Base-by-base conservation (phyloP, 495 filamentous ascomycete species). In the Hyaloscypha hepaticicola region DNA sequence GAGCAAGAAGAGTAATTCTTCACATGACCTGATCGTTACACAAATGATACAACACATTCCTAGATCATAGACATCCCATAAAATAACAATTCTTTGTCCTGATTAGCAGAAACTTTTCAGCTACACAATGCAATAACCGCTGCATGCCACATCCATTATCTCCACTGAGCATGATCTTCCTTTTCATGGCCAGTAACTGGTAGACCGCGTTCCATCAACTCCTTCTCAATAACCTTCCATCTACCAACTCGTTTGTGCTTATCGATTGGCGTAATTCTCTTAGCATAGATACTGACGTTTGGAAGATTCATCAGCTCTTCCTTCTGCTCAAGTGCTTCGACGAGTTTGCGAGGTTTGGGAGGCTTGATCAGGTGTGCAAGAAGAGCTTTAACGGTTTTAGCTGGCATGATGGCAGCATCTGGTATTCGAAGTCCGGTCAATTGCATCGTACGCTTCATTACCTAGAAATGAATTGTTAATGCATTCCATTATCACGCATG, bases 151-250 rank as follows among this genome's bases (percentile, higher is more conserved):
- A 53, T 53, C 50, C 19, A 19, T 45, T 16, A 16, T 45, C 38
- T 45, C 38, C 38, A 45, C n/a, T 45, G 19, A 9, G 1, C 38
- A 45, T 45, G 38, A 45, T 9, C 6, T 16, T 21, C 7, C 21
- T n/a, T 26, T 57, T 33, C 19, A 70, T 74, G 70, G 24, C 81
- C 80, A 12, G 66, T 69, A 11, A 79, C 73, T 38, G 81, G 81
- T 28, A 92, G 75, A 6, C 85, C 86, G 58, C 86, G 78, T 66
- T 82, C 78, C 70, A 83, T 76, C 49, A 96, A 81, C 77, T 89
- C 89, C 72, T 84, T 72, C 71, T 90, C 84, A 71, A 96, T 92
- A 29, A 93, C 69, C 84, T 96, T 95, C 87, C 88, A 91, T 68
- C 94, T 83, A 5, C 94, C 94, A 26, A 94, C 69, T 66, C 83